phyloP scores from a whole-genome alignment of 495 filamentous ascomycete genomes.

The Friedmanniomyces simplex region DNA sequence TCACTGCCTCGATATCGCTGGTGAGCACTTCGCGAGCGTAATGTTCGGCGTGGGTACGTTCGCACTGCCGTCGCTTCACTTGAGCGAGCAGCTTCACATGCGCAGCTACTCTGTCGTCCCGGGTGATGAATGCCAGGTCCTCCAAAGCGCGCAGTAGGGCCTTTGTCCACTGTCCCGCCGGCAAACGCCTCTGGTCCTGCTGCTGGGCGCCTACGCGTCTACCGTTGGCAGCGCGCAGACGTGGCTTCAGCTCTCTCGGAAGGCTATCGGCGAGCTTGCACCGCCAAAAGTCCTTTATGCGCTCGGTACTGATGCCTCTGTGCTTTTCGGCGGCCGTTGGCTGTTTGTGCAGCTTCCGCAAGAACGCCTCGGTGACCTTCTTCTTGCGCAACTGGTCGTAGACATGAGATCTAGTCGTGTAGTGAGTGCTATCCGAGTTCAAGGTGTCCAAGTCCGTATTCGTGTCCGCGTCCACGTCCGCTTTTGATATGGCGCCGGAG shows the following conservation, averaged over 20 bases:
- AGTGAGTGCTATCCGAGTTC: neutral
- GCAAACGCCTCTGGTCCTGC: neutral
- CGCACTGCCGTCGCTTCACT: neutral
- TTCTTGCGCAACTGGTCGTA: neutral
- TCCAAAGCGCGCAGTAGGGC: neutral
- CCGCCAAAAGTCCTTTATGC: neutral
- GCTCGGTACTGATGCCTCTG: neutral
- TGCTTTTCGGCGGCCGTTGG: neutral
- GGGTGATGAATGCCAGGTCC: neutral
- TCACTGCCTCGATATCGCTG: neutral
- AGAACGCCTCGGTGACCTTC: neutral
- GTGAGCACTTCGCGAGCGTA: neutral
- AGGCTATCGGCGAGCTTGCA: neutral
- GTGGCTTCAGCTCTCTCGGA: neutral
- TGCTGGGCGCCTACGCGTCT: neutral
- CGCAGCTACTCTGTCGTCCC: neutral
- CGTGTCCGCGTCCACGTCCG: too few relatives aligned
- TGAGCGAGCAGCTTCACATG: neutral
- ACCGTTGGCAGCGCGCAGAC: neutral
- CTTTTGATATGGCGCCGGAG: too few relatives aligned
- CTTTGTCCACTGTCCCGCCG: neutral
- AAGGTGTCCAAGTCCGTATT: neutral
- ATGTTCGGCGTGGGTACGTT: neutral
- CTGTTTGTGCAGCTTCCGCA: neutral
- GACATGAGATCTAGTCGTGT: neutral